Conservation (phyloP, 768 basidiomycete genomes). For the Mycena epipterygia region DNA sequence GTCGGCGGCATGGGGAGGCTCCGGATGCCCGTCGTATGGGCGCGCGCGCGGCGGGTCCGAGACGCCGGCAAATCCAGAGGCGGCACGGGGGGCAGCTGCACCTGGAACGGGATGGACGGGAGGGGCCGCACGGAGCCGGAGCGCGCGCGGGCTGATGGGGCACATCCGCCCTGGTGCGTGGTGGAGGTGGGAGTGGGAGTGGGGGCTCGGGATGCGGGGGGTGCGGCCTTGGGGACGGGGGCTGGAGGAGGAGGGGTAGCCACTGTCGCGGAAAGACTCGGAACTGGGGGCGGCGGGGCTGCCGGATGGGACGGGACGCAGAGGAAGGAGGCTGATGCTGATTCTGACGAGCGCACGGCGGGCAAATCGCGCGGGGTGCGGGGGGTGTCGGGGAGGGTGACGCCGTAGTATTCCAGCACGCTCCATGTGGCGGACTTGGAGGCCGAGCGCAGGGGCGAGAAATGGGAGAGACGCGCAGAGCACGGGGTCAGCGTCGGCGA, state of each 20-base stretch:
- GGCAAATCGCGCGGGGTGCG: not conserved
- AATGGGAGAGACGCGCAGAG: not conserved
- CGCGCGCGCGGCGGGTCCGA: not conserved
- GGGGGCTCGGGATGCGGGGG: not conserved
- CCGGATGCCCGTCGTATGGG: not conserved
- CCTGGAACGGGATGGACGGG: slow-evolving; percentile 3
- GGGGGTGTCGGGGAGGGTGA: slow-evolving; percentile 9
- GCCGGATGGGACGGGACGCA: not conserved
- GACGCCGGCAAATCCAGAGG: not conserved
- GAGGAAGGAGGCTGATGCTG: not conserved
- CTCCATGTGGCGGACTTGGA: slow-evolving; percentile 24
- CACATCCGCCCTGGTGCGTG: not conserved
- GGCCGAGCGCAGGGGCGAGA: not conserved
- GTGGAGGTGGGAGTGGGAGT: not conserved
- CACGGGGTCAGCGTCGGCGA: not conserved
- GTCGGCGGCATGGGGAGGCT: slow-evolving; percentile 11
- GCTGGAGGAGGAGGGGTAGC: not conserved
- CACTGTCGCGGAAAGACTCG: not conserved
- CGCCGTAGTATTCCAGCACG: slow-evolving; percentile 25
- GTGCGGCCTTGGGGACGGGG: not conserved
- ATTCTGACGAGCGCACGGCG: not conserved
- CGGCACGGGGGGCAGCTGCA: too few species aligned
- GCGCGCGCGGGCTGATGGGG: not conserved
- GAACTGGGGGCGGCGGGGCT: not conserved
- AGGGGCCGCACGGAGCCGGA: slow-evolving; percentile 5